A percentile compares a stretch with the other conserved stretches of the same genome.
Conservation (phyloP, 345 rosid species). For the Hevea brasiliensis region DNA sequence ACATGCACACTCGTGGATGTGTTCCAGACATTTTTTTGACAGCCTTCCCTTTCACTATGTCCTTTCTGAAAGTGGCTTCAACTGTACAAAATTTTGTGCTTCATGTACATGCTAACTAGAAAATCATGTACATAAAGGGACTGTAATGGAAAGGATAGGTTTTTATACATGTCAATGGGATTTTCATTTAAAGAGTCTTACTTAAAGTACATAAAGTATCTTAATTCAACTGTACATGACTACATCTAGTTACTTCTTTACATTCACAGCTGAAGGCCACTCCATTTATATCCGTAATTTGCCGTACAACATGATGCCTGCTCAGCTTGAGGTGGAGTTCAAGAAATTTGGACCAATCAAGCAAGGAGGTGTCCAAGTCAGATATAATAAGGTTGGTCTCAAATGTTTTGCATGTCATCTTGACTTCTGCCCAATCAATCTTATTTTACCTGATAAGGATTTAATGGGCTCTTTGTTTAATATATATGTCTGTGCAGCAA, state of each 20-base stretch:
- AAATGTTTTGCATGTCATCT: background rate
- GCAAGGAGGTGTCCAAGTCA: constrained; percentile 31
- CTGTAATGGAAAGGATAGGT: background rate
- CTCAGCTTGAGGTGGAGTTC: constrained; percentile 29
- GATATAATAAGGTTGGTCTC: constrained; percentile 26
- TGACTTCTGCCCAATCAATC: background rate
- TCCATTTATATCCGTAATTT: constrained; percentile 30
- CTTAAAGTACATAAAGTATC: background rate
- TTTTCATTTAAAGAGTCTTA: background rate
- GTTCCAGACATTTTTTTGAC: background rate
- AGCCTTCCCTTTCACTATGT: background rate
- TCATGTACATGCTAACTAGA: background rate
- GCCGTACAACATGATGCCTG: constrained; percentile 16
- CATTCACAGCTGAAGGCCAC: constrained; percentile 28
- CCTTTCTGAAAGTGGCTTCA: background rate
- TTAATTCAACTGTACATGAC: background rate
- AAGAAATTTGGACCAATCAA: constrained; percentile 32
- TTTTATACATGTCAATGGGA: background rate
- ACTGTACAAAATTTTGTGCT: background rate
- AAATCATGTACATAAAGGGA: background rate
- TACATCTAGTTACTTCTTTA: background rate
- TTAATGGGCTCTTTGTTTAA: background rate
- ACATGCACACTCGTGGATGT: background rate
- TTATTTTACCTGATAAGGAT: background rate
- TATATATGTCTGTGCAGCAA: constrained; percentile 17